Evolutionary conservation across 2,329 filamentous ascomycete species (phyloP).

Genomic region (Madurella fahalii): DNA sequence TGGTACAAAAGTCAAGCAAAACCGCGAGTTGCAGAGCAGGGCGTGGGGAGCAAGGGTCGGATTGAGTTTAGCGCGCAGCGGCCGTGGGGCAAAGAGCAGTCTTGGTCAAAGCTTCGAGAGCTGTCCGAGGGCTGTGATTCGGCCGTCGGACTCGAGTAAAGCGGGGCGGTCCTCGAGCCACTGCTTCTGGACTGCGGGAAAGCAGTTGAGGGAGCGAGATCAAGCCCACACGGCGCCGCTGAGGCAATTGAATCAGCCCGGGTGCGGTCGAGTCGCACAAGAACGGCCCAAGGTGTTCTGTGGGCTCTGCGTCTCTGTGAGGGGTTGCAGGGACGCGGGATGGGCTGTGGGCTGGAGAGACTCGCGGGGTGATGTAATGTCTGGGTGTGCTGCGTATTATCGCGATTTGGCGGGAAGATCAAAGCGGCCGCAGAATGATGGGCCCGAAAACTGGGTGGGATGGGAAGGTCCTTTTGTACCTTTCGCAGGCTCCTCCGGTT

Average conservation of each 20-base stretch:
- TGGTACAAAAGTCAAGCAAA: not conserved
- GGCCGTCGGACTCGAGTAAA: not conserved
- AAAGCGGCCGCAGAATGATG: conserved; percentile 18
- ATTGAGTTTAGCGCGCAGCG: not conserved
- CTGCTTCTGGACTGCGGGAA: not conserved
- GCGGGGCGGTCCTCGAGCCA: not conserved
- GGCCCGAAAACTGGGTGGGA: conserved; percentile 29
- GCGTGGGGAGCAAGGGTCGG: conserved; percentile 2
- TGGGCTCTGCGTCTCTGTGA: not conserved
- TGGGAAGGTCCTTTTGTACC: conserved; percentile 35
- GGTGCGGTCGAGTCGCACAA: not conserved
- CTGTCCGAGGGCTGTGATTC: not conserved
- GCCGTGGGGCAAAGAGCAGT: conserved; percentile 6
- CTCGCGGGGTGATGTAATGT: conserved; percentile 19
- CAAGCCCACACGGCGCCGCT: too few species aligned
- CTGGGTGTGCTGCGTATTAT: not conserved
- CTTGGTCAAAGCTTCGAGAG: conserved; percentile 6
- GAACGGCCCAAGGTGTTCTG: not conserved
- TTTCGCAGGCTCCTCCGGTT: conserved; percentile 15
- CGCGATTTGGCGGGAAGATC: conserved; percentile 1
- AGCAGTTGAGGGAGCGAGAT: not conserved
- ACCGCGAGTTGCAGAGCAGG: not conserved
- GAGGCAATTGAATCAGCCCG: not conserved
- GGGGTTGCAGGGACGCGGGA: not conserved
- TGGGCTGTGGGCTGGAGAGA: not conserved